Percentiles rank a stretch among this genome's conserved stretches.
phyloP scores from a whole-genome alignment of 2,329 filamentous ascomycete species.

The Tolypocladium endophyticum region DNA sequence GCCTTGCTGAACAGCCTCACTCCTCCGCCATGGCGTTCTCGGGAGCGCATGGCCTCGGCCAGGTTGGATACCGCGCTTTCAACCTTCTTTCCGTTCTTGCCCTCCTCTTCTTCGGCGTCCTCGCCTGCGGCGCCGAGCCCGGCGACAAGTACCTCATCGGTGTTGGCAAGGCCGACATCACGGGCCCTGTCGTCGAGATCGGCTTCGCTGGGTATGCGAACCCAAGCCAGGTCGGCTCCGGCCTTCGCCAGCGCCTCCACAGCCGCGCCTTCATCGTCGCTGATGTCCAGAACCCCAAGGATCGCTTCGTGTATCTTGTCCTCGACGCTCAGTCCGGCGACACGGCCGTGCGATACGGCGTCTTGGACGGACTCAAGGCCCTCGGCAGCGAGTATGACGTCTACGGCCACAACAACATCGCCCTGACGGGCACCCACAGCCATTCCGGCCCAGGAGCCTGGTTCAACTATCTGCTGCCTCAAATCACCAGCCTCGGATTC shows the following conservation, averaged over 20 bases:
- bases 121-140: not conserved
- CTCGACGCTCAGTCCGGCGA: slow-evolving; percentile 83
- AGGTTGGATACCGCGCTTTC: slow-evolving; percentile 1
- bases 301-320: slow-evolving; percentile 79
- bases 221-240: slow-evolving; percentile 69
- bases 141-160: slow-evolving; percentile 38
- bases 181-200: slow-evolving; percentile 75
- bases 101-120: slow-evolving; percentile 4
- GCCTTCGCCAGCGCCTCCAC: slow-evolving; percentile 78
- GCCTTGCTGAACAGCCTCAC: not conserved
- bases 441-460: slow-evolving; percentile 87
- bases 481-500: slow-evolving; percentile 82
- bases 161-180: slow-evolving; percentile 49
- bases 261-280: slow-evolving; percentile 84
- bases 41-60: not conserved
- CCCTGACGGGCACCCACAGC: slow-evolving; percentile 85
- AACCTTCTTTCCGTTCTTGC: slow-evolving; percentile 3
- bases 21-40: slow-evolving; percentile 4
- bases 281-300: slow-evolving; percentile 49
- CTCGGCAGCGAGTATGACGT: slow-evolving; percentile 63
- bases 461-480: slow-evolving; percentile 88
- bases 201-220: slow-evolving; percentile 90
- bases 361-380: slow-evolving; percentile 60
- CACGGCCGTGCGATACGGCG: slow-evolving; percentile 79
- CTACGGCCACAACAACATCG: slow-evolving; percentile 73